A percentile compares a stretch with the other conserved stretches of the same genome.
Conservation (phyloP, 345 rosid species). For the Melaleuca quinquenervia region DNA sequence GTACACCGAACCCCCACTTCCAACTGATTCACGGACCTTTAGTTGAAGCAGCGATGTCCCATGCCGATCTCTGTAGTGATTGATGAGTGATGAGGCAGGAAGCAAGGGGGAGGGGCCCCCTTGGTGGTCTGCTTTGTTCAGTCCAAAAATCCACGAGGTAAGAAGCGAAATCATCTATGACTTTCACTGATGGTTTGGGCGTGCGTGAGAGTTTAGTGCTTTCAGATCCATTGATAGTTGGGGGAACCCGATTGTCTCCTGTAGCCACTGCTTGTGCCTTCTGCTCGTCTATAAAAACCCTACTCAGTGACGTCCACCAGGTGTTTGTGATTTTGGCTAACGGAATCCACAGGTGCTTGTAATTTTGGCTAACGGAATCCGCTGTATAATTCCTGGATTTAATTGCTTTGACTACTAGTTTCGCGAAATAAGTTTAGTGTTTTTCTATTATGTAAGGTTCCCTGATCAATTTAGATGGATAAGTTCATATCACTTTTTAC, state of each 20-base stretch:
- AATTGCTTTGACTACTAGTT: background rate
- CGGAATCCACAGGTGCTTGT: too few species aligned
- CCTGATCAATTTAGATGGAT: background rate
- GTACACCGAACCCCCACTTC: background rate
- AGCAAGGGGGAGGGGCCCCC: background rate
- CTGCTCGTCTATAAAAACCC: background rate
- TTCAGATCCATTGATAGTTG: background rate
- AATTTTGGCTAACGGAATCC: background rate
- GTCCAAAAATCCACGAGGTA: background rate
- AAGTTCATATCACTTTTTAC: background rate
- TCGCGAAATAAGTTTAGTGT: background rate
- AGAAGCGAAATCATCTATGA: background rate
- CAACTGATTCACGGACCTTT: background rate
- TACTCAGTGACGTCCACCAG: rapidly evolving
- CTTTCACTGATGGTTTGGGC: background rate
- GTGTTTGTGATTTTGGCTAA: too few species aligned
- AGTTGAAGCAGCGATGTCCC: background rate
- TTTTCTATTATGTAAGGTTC: background rate
- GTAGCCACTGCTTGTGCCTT: background rate
- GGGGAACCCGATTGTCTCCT: background rate
- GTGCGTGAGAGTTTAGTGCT: background rate
- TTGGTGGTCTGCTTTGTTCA: background rate
- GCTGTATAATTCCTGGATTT: background rate
- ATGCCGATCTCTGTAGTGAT: background rate
- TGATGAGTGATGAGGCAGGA: background rate